Evolutionary conservation across 1,139 yeast species (phyloP).

Genomic region (Saccharomyces hybrid): DNA sequence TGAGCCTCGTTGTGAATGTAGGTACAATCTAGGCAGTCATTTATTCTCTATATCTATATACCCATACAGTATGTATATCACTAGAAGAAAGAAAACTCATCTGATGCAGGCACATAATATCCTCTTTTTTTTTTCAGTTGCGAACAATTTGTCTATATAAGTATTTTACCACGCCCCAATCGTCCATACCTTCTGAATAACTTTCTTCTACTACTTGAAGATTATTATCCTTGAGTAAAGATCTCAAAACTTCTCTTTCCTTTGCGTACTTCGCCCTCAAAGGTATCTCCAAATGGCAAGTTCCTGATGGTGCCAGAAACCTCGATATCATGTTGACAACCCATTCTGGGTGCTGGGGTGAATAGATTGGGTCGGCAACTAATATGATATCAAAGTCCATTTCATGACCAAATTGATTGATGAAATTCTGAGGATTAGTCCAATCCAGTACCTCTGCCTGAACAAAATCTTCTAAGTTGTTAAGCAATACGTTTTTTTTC

Average conservation of each 20-base stretch:
- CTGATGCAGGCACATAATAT: not conserved
- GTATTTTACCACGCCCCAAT: slow-evolving; percentile 70
- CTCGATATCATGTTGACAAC: slow-evolving; percentile 49
- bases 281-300: slow-evolving; percentile 68
- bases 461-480: slow-evolving; percentile 34
- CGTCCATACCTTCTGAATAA: slow-evolving; percentile 66
- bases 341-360: slow-evolving; percentile 71
- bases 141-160: slow-evolving; percentile 41
- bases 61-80: not conserved
- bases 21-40: not conserved
- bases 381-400: slow-evolving; percentile 49
- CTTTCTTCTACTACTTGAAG: slow-evolving; percentile 29
- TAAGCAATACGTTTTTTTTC: slow-evolving; percentile 46
- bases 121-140: not conserved
- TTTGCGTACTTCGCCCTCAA: slow-evolving; percentile 56
- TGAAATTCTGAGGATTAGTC: slow-evolving; percentile 49
- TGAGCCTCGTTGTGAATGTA: not conserved
- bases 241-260: slow-evolving; percentile 59
- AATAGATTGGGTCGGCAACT: slow-evolving; percentile 83
- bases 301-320: slow-evolving; percentile 37
- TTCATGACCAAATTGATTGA: slow-evolving; percentile 23
- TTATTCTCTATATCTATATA: not conserved
- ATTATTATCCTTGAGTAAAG: slow-evolving; percentile 37
- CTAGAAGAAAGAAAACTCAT: too few relatives aligned
- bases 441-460: slow-evolving; percentile 63